Evolutionary conservation across 1,284 basidiomycete species (phyloP), one percentile per base, ranked within the genome.

Genomic region (Fomitiporia mediterranea): DNA sequence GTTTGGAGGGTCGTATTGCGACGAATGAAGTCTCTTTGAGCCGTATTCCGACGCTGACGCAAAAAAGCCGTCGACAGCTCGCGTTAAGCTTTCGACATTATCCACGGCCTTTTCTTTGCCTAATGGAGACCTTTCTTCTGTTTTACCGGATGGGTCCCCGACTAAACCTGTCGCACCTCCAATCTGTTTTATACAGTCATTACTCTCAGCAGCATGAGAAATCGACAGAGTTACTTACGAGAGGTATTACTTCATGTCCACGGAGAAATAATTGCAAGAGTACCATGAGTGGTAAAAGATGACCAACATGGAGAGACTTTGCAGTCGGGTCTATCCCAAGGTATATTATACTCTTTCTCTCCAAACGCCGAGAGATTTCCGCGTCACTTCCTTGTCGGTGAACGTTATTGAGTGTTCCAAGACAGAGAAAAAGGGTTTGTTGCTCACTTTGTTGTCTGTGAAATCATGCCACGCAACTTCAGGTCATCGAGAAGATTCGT

Each of bases 81-180:
- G 64, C 0, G 81, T 80, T 52, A 99, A 84, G 6, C 76, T 76
- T 1, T 65, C 60, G 38, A 91, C 84, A 65, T 99, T 98, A 44
- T 71, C 60, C 32, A 30, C 35, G 83, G 74, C 1, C 95, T 81
- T 39, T 81, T 76, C 2, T 77, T 71, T 7, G 70, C 67, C 39
- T 83, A 77, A 4, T 93, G 81, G 1, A 85, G 77, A 54, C 84
- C 97, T 84, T 69, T 98, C 97, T 0, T 84, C 85, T 1, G 81
- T 80, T 28, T 95, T 80, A 0, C 97, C 97, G 0, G 93, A 94
- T 1, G 97, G 97, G 68, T 99, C 97, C 5, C 97, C 97, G 32
- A 99, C 89, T n/a, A 89, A 82, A 2, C 94, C 97, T 0, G 97
- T 98, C 1, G 94, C 96, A 0, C 95, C 95, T 34, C 96, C 96